Evolutionary conservation across 371 early-diverging fungal species (phyloP).

Genomic region (Mortierella sp.): DNA sequence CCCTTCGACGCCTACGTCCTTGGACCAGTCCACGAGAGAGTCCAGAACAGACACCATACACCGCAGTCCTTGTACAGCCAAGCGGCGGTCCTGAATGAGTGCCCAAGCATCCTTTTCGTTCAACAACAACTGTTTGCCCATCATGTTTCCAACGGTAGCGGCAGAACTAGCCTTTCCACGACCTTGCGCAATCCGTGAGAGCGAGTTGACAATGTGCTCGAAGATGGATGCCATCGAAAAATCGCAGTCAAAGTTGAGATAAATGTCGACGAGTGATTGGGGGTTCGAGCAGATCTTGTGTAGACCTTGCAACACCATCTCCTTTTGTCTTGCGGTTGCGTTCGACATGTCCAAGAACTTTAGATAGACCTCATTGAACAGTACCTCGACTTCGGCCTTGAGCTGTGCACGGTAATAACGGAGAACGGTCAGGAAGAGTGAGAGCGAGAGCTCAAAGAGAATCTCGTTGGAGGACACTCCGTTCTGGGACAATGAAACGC

Average conservation of each 20-base stretch:
- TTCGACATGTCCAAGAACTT: slow-evolving; percentile 71
- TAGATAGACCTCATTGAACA: slow-evolving; percentile 81
- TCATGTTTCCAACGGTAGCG: slow-evolving; percentile 50
- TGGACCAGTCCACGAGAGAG: slow-evolving; percentile 71
- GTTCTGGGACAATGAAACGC: slow-evolving; percentile 71
- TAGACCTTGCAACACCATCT: slow-evolving; percentile 62
- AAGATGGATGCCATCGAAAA: slow-evolving; percentile 80
- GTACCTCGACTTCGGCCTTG: slow-evolving; percentile 80
- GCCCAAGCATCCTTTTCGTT: slow-evolving; percentile 53
- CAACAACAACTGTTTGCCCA: slow-evolving; percentile 49
- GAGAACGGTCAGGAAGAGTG: slow-evolving; percentile 68
- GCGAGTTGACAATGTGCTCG: slow-evolving; percentile 77
- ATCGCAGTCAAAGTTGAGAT: slow-evolving; percentile 97
- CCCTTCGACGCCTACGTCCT: slow-evolving; percentile 52
- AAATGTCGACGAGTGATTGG: slow-evolving; percentile 92
- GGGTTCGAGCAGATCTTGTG: slow-evolving; percentile 78
- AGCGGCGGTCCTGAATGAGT: slow-evolving; percentile 53
- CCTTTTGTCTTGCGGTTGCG: slow-evolving; percentile 56
- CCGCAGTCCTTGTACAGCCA: slow-evolving; percentile 54
- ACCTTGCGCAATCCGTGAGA: slow-evolving; percentile 66
- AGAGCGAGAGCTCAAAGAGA: slow-evolving; percentile 75
- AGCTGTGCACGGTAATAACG: slow-evolving; percentile 66
- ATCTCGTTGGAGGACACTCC: slow-evolving; percentile 69
- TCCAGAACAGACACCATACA: slow-evolving; percentile 61
- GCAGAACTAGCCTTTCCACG: slow-evolving; percentile 51